phyloP scores from a whole-genome alignment of 441 rosid species.

The Isatis lusitanica region DNA sequence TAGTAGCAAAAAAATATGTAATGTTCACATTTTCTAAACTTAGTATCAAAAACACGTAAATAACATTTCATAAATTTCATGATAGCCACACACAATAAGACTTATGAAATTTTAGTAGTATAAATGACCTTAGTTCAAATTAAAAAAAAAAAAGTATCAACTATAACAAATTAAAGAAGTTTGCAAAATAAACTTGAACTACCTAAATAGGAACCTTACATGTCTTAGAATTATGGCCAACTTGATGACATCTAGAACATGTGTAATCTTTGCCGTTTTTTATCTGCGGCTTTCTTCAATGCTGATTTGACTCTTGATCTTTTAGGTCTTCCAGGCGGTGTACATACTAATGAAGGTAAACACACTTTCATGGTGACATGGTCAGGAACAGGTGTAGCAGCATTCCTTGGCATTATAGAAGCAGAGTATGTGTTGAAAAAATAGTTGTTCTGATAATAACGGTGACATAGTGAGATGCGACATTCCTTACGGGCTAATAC shows the following conservation, averaged over 20 bases:
- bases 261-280: neutral
- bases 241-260: neutral
- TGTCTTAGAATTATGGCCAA: neutral
- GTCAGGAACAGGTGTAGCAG: neutral
- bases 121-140: no score
- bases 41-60: no score
- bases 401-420: neutral
- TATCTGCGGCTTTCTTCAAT: neutral
- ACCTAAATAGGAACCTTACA: neutral
- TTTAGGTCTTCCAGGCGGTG: neutral
- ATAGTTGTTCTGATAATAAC: neutral
- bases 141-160: no score
- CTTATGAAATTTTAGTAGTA: no score
- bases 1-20: no score
- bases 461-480: neutral
- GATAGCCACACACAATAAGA: no score
- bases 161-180: no score
- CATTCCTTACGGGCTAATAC: neutral
- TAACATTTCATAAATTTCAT: no score
- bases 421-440: neutral
- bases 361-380: neutral
- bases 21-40: no score
- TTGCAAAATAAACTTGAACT: no score
- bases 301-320: neutral
- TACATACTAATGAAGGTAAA: neutral